phyloP scores from a whole-genome alignment of 1,284 basidiomycete genomes.

The Flammula alnicola region DNA sequence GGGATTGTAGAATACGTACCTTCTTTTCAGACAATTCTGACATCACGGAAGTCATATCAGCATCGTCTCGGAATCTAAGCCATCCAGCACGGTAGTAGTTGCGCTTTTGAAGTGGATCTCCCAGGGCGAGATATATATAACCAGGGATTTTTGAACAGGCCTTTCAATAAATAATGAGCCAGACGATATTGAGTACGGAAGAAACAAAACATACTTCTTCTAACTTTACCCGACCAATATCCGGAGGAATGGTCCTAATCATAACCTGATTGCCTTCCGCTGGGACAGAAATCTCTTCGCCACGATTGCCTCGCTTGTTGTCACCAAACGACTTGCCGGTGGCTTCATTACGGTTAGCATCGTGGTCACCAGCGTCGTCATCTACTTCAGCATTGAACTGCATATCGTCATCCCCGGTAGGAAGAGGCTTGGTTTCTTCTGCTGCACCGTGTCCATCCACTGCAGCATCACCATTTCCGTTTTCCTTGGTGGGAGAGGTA shows the following conservation, averaged over 20 bases:
- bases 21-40: slow-evolving; percentile 80
- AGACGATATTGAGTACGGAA: not conserved
- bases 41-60: slow-evolving; percentile 78
- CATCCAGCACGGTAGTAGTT: slow-evolving; percentile 93
- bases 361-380: slow-evolving; percentile 67
- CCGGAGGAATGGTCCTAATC: slow-evolving; percentile 92
- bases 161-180: slow-evolving; percentile 38
- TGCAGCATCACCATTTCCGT: slow-evolving; percentile 33
- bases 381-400: slow-evolving; percentile 71
- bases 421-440: slow-evolving; percentile 54
- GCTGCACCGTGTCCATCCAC: slow-evolving; percentile 43
- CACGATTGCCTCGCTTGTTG: slow-evolving; percentile 54
- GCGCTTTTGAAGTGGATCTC: slow-evolving; percentile 88
- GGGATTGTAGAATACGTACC: slow-evolving; percentile 47
- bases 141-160: slow-evolving; percentile 69
- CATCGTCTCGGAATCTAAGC: slow-evolving; percentile 84
- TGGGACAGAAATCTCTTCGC: slow-evolving; percentile 77
- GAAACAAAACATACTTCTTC: slow-evolving; percentile 70
- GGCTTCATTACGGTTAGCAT: slow-evolving; percentile 50
- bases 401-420: slow-evolving; percentile 59
- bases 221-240: slow-evolving; percentile 84
- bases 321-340: slow-evolving; percentile 60
- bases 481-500: slow-evolving; percentile 50
- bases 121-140: slow-evolving; percentile 83
- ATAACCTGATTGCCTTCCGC: slow-evolving; percentile 89